Base-by-base conservation (phyloP, 345 rosid genomes). In the Eucalyptus rudis region DNA sequence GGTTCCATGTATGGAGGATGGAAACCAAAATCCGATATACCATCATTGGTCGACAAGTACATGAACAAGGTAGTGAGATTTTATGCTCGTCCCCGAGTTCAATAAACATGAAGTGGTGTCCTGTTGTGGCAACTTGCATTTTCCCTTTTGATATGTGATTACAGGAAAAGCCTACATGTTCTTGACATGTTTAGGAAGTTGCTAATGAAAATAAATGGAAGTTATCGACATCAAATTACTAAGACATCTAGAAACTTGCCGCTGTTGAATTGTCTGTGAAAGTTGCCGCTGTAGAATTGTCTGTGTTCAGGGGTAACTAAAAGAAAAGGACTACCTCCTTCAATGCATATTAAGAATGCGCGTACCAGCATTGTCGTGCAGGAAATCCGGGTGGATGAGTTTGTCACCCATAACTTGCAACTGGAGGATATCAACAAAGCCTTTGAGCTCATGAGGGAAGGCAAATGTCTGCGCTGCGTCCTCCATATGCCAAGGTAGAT, bases 11-110 rank as follows among this genome's bases (percentile, higher is more conserved):
- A 96, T 88, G 99, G 99, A 79, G 96, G 97, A 86, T 96, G 98
- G 97, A 97, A 93, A 88, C 99, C 98, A 49, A 97, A 97, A 91
- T 92, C 99, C 51, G 96, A 96, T 91, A 91, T 97, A 90, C 98
- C 99, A 86, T 93, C 94, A 51, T 89, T 96, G 89, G 94, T 96
- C 14, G 93, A 96, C 88, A 94, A 91, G 94, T 97, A 97, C 88
- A 90, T 95, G 92, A 96, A 96, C 56, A 94, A 95, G 97, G 99
- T 76, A 76, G 47, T 76, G 83, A 76, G 47, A 76, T 36, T 76
- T 11, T 36, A 36, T 36, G 13, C 80, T 68, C 8, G 2, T 36
- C 83, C 83, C 83, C 4, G 2, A 36, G 47, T 20, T 76, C 83
- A 36, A 36, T 20, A 71, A 36, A 71, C 45, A 71, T 71, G 45